Conservation (phyloP, 306 rosid species). For the Cucumis sativus region Cucumber_9930_V3 NC_026656.2:20379501-20380000, state of each 20-base stretch:
- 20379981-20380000: no score
- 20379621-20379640: conserved; percentile 26
- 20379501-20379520: not conserved
- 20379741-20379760: conserved; percentile 28
- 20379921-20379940: no score
- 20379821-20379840: no score
- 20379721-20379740: conserved; percentile 19
- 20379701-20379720: conserved; percentile 12
- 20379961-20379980: no score
- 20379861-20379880: no score
- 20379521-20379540: not conserved
- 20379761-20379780: not conserved
- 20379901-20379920: no score
- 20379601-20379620: conserved; percentile 93
- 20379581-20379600: conserved; percentile 83
- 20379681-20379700: conserved; percentile 65
- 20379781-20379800: not conserved
- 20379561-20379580: not conserved
- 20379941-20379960: no score
- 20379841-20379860: no score
- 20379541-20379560: not conserved
- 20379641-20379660: conserved; percentile 16
- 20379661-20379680: conserved; percentile 35
- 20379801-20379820: not conserved
- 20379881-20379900: no score